Evolutionary conservation across 2,329 filamentous ascomycete genomes (phyloP).

Genomic region (Penicillium sp.): DNA sequence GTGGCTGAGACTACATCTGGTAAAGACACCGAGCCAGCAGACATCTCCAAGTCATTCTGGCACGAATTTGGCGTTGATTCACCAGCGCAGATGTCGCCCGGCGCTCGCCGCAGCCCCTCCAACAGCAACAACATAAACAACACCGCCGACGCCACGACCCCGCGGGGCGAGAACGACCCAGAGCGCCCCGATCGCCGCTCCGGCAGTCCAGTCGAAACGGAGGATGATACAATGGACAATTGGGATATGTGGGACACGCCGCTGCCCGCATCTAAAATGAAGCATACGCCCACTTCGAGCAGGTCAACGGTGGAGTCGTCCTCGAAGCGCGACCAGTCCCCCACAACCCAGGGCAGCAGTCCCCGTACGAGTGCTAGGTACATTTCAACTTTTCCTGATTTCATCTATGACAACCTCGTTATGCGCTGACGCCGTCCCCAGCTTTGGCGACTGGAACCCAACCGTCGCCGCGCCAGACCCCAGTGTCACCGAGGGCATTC

Average conservation of each 20-base stretch:
- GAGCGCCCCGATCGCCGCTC: slow-evolving; percentile 39
- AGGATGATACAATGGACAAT: slow-evolving; percentile 53
- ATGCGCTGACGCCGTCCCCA: slow-evolving; percentile 36
- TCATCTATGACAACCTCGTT: slow-evolving; percentile 32
- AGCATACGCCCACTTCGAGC: slow-evolving; percentile 49
- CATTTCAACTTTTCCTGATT: slow-evolving; percentile 33
- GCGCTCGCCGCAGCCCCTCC: slow-evolving; percentile 32
- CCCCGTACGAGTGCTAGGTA: slow-evolving; percentile 61
- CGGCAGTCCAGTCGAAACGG: slow-evolving; percentile 22
- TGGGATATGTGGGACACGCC: slow-evolving; percentile 64
- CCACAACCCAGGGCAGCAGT: slow-evolving; percentile 51
- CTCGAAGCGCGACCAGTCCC: slow-evolving; percentile 51
- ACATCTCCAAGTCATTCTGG: slow-evolving; percentile 54
- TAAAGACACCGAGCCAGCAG: slow-evolving; percentile 47
- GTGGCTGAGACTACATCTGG: slow-evolving; percentile 40
- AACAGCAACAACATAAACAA: slow-evolving; percentile 11
- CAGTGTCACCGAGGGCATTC: slow-evolving; percentile 47
- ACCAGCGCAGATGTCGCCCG: slow-evolving; percentile 46
- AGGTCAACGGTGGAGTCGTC: slow-evolving; percentile 56
- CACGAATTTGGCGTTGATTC: slow-evolving; percentile 56
- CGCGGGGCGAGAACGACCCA: slow-evolving; percentile 42
- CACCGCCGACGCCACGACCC: slow-evolving; percentile 29
- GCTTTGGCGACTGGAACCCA: slow-evolving; percentile 44
- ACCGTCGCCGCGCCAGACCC: slow-evolving; percentile 33
- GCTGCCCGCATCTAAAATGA: slow-evolving; percentile 36